phyloP scores from a whole-genome alignment of 805 yeast species.

The Kluyveromyces aestuarii region DNA sequence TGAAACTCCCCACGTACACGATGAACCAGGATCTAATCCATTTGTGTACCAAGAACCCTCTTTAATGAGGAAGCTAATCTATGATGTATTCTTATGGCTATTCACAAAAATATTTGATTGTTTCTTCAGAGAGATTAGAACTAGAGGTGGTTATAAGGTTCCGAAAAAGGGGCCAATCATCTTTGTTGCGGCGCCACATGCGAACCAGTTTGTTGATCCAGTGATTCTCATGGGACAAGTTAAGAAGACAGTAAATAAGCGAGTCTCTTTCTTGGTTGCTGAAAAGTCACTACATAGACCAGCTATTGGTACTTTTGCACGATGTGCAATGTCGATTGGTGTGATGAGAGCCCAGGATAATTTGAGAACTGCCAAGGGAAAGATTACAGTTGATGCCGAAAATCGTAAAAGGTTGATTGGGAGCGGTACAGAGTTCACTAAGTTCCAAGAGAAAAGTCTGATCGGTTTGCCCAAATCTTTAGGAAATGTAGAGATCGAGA shows the following conservation, averaged over 20 bases:
- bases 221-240: constrained; percentile 79
- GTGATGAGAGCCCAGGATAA: constrained; percentile 90
- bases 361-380: constrained; percentile 58
- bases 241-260: constrained; percentile 51
- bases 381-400: constrained; percentile 43
- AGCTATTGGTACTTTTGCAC: constrained; percentile 69
- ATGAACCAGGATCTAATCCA: not conserved
- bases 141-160: constrained; percentile 74
- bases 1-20: not conserved
- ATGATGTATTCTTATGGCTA: constrained; percentile 45
- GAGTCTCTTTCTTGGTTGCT: constrained; percentile 79
- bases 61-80: constrained; percentile 31
- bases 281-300: constrained; percentile 58
- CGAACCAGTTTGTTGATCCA: constrained; percentile 81
- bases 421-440: constrained; percentile 53
- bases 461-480: constrained; percentile 68
- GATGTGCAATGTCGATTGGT: constrained; percentile 75
- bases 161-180: constrained; percentile 75
- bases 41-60: constrained; percentile 32
- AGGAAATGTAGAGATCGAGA: constrained; percentile 65
- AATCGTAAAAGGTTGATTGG: constrained; percentile 56
- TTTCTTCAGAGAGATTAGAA: constrained; percentile 82
- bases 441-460: constrained; percentile 54
- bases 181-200: constrained; percentile 95
- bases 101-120: constrained; percentile 43